A percentile compares a stretch with the other conserved stretches of the same genome.
phyloP scores from a whole-genome alignment of 169 alveolate species.

The Neospora caninum region DNA sequence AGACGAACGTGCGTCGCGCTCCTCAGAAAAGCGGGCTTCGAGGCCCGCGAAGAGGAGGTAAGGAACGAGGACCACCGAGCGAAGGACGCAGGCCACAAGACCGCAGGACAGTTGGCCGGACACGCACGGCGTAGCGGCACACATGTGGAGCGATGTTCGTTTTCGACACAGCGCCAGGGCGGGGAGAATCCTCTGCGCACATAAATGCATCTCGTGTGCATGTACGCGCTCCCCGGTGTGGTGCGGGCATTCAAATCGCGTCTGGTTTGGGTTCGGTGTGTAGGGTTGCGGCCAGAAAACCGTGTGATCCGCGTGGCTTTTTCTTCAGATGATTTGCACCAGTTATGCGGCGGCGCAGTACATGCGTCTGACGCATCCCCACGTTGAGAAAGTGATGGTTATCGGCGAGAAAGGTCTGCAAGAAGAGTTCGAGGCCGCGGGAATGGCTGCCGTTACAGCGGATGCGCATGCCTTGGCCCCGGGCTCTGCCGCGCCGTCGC shows the following conservation, averaged over 20 bases:
- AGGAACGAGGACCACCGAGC: not conserved
- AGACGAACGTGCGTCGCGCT: conserved; percentile 10
- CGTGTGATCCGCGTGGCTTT: no score
- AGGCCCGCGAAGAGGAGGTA: conserved; percentile 26
- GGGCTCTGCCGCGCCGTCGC: not conserved
- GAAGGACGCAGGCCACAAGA: no score
- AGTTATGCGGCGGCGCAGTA: conserved; percentile 42
- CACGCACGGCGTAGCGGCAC: no score
- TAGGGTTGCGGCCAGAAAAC: no score
- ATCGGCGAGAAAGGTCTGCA: conserved; percentile 27
- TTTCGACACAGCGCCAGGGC: no score
- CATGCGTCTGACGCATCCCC: conserved; percentile 14
- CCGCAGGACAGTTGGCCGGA: no score
- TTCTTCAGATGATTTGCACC: conserved; percentile 2
- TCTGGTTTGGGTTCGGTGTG: no score
- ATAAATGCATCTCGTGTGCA: no score
- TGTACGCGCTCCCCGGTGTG: no score
- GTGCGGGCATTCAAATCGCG: no score
- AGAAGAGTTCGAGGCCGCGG: conserved; percentile 22
- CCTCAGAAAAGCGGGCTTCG: conserved; percentile 13
- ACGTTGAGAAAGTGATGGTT: not conserved
- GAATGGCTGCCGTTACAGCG: not conserved
- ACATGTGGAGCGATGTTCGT: no score
- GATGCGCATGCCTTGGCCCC: not conserved
- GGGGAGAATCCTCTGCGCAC: no score